Evolutionary conservation across 192 early-diverging fungal genomes (phyloP), one percentile per base, ranked within the genome.

Genomic region (Globomyces pollinis-pini): DNA sequence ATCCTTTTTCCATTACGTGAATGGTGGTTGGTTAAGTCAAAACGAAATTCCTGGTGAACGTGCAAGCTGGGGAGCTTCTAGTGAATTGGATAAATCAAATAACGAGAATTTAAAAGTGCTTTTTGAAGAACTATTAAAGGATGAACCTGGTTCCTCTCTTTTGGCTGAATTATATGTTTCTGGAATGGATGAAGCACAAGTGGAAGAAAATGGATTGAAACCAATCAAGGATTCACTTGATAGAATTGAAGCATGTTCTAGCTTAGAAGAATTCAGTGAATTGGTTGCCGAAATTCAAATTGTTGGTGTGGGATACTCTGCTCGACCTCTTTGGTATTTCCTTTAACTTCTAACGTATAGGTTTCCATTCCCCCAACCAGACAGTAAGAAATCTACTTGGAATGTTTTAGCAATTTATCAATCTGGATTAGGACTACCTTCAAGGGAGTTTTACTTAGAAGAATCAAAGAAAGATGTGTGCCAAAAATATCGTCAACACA

Each of bases 1-100:
- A 20, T 21, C 20, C 29, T 56, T 56, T 41, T 56, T 36, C 53
- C n/a, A 56, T 6, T 41, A 56, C 33, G 16, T 20, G 13, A 56
- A 56, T 35, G 26, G 26, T 1, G 8, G 6, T 20, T 56, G 53
- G 53, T 3, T 56, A 35, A 56, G 15, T n/a, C 8, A 56, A 24
- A 56, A 15, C 26, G 16, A 56, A 29, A 56, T 56, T 9, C 53
- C 53, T 23, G 7, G 3, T 16, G 53, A 56, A 24, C n/a, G 36
- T 36, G 33, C 53, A 8, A 39, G 7, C n/a, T 56, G 38, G 35
- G 38, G 38, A 7, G 26, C 38, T 1, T 36, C 36, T 29, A 24
- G 0, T 3, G 26, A 23, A 8, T 20, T 56, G 7, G 26, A 28
- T 28, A 33, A 56, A 7, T 15, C 15, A 20, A 26, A 9, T 33